These are phyloP conservation scores for Phytophthora ohioensis DNA, from an alignment of 352 stramenopile genomes.

Conservation along the genomic window DNA sequence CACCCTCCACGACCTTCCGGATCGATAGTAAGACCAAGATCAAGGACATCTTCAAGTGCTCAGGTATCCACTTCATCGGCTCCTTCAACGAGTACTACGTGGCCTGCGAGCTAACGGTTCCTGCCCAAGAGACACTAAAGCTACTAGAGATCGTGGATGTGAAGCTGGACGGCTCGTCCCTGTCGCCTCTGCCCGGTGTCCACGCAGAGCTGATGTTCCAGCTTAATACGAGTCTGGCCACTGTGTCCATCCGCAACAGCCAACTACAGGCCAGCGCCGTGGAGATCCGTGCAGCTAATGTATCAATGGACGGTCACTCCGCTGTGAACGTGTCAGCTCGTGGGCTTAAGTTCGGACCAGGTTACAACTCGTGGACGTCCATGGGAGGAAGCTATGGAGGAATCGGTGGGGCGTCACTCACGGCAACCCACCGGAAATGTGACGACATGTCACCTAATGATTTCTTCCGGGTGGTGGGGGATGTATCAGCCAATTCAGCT, in stretches of 20 bases:
- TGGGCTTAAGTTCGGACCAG: constrained; percentile 84
- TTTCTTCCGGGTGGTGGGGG: constrained; percentile 75
- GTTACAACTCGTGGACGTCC: constrained; percentile 77
- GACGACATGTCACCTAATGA: constrained; percentile 62
- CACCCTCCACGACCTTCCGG: constrained; percentile 42
- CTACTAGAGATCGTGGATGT: constrained; percentile 57
- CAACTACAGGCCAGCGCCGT: constrained; percentile 67
- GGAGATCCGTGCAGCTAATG: constrained; percentile 52
- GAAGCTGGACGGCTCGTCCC: constrained; percentile 47
- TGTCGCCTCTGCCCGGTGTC: constrained; percentile 48
- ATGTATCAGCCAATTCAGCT: constrained; percentile 52
- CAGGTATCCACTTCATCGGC: constrained; percentile 65
- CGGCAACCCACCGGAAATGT: constrained; percentile 45
- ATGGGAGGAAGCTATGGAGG: constrained; percentile 82
- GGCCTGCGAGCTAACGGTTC: constrained; percentile 59
- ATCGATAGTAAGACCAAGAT: constrained; percentile 66
- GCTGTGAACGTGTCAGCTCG: constrained; percentile 63
- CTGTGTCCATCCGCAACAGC: constrained; percentile 58
- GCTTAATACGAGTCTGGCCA: constrained; percentile 44
- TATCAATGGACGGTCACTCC: constrained; percentile 57
- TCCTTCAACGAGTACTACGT: constrained; percentile 90
- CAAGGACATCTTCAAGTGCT: constrained; percentile 77
- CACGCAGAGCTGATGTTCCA: constrained; percentile 64
- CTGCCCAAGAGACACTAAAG: constrained; percentile 37
- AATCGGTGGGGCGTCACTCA: constrained; percentile 76